Conservation (phyloP, 1,284 basidiomycete genomes). For the Chondrostereum purpureum region DNA sequence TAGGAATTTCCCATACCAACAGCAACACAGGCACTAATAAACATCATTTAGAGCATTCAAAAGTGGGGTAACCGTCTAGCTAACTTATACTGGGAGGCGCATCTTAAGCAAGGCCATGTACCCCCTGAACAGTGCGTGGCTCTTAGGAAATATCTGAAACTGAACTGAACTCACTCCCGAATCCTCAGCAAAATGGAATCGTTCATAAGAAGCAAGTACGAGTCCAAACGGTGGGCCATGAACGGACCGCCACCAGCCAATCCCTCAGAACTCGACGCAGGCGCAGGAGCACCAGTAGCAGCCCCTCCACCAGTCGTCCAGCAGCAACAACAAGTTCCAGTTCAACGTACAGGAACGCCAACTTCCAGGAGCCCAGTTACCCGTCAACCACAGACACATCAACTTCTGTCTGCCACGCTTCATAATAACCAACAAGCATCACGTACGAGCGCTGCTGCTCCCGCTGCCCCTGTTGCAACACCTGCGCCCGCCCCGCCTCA, state of each 20-base stretch:
- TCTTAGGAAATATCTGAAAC: too few relatives aligned
- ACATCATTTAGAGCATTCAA: slow-evolving; percentile 59
- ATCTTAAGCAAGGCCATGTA: slow-evolving; percentile 86
- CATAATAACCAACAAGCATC: background rate
- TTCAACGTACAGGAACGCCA: slow-evolving; percentile 18
- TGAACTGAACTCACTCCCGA: slow-evolving; percentile 2
- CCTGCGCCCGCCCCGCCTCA: slow-evolving; percentile 20
- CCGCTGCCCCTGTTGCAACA: slow-evolving; percentile 21
- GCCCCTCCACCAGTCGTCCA: slow-evolving; percentile 23
- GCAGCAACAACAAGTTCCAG: slow-evolving; percentile 20
- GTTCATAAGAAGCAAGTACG: slow-evolving; percentile 97
- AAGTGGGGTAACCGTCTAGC: slow-evolving; percentile 94
- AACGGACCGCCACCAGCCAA: slow-evolving; percentile 81
- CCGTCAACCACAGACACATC: slow-evolving; percentile 47
- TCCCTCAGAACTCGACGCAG: slow-evolving; percentile 72
- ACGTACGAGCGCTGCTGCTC: slow-evolving; percentile 18
- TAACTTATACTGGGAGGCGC: slow-evolving; percentile 97
- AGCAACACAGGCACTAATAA: too few relatives aligned
- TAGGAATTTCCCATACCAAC: too few relatives aligned
- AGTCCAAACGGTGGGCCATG: slow-evolving; percentile 87
- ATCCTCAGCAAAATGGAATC: slow-evolving; percentile 88
- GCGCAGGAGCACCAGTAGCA: slow-evolving; percentile 20
- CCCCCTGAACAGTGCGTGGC: slow-evolving; percentile 88
- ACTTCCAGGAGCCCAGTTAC: slow-evolving; percentile 22
- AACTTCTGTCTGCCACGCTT: slow-evolving; percentile 40